Base-by-base conservation (phyloP, 75 land plant species). In the Adiantum capillusveneris region DNA sequence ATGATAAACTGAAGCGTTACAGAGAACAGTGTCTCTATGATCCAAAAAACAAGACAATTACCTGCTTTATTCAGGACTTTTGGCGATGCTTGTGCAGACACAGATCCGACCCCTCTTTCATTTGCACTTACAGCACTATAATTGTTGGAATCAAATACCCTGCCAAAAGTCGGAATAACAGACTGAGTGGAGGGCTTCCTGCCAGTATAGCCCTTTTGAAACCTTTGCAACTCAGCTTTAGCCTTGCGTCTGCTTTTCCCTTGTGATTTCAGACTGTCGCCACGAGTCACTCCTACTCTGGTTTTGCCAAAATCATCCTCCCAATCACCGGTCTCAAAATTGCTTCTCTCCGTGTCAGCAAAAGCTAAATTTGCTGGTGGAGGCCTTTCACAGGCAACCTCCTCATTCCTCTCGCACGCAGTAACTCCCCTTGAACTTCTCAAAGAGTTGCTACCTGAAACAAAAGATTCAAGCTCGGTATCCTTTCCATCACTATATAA, bases 401-500 rank as follows among this genome's bases (percentile, higher is more conserved):
- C 37, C 3, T 9, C 37, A 34, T 34, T 34, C 9, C 9, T 34
- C 37, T 9, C 37, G 9, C 9, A 3, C 3, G 37, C 37, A 34
- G 37, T 34, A 34, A 34, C 37, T 34, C 3, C 9, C 37, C 3
- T 9, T 34, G 37, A 34, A 34, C 9, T 9, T 5, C 9, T 34
- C 9, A 34, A 5, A 34, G 37, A 34, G 3, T 34, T 34, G 37
- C 9, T 34, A 34, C 9, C 37, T 34, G 3, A 9, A 34, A 34
- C 37, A 34, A 5, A 9, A 3, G 3, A 5, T 9, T 34, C 7
- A 34, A 3, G 9, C 37, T 34, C 37, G 9, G 37, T 9, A 34
- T 60, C 49, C 44, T 16, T 36, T 44, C 54, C 60, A 11, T 60
- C 53, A 17, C 21, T 50, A 26, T 59, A 59, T 67, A 93, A 59